phyloP scores from a whole-genome alignment of 345 rosid genomes.

The Sisymbrium irio region DNA sequence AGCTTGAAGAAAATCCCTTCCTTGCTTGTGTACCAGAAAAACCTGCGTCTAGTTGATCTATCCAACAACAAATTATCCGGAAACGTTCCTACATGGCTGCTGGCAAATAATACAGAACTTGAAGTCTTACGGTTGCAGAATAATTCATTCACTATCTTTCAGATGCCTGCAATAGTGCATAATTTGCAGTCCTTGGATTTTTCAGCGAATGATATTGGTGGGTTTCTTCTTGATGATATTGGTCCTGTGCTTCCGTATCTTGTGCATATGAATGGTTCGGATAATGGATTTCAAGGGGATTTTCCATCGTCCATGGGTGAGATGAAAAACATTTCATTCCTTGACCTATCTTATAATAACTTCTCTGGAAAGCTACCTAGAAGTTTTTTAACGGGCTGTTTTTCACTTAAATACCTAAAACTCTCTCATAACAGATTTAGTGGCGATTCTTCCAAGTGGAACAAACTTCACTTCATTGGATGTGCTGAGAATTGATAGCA shows the following conservation, averaged over 20 bases:
- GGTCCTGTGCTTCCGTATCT: neutral
- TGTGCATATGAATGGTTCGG: neutral
- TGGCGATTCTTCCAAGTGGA: neutral
- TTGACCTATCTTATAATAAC: neutral
- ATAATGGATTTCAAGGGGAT: neutral
- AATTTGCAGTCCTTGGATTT: neutral
- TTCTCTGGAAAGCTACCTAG: neutral
- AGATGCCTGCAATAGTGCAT: neutral
- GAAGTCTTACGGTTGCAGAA: neutral
- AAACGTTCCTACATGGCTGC: conserved; percentile 9
- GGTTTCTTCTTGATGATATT: neutral
- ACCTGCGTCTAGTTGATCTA: conserved; percentile 14
- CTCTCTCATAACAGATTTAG: neutral
- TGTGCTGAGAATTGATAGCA: neutral
- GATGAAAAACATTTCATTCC: neutral
- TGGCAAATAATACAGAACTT: conserved; percentile 4
- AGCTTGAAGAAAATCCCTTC: neutral
- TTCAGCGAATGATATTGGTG: neutral
- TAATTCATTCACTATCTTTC: conserved; percentile 10
- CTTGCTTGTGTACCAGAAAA: neutral
- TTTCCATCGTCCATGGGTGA: conserved; percentile 17
- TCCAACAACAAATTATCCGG: conserved; percentile 10
- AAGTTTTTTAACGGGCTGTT: neutral
- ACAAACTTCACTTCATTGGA: neutral
- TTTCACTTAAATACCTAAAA: neutral